Conservation (phyloP, 2,329 filamentous ascomycete species). For the Trichoderma simmonsii region DNA sequence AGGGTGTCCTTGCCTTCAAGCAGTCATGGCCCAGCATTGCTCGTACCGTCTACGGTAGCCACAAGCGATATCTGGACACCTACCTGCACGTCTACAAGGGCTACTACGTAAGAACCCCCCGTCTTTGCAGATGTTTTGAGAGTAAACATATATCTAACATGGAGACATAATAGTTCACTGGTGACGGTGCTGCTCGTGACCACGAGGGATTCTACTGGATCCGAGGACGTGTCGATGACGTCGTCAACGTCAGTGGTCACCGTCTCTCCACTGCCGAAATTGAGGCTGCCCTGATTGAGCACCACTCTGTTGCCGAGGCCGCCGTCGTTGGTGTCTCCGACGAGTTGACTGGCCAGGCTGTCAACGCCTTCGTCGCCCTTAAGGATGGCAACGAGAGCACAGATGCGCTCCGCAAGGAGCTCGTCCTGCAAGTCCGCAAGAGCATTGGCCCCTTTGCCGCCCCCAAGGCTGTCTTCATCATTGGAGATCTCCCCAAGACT, state of each 20-base stretch:
- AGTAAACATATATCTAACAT: constrained; percentile 2
- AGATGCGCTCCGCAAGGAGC: constrained; percentile 86
- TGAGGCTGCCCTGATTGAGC: constrained; percentile 92
- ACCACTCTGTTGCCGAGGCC: constrained; percentile 84
- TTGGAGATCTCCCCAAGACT: constrained; percentile 95
- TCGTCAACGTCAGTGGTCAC: constrained; percentile 97
- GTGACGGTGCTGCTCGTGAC: constrained; percentile 91
- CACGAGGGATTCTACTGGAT: constrained; percentile 99
- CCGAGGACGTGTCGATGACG: constrained; percentile 94
- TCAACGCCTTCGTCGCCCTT: constrained; percentile 93
- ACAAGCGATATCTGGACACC: constrained; percentile 98
- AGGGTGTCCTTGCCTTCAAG: constrained; percentile 96
- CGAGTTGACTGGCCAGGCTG: constrained; percentile 93
- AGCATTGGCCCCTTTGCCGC: constrained; percentile 97
- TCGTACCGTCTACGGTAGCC: constrained; percentile 93
- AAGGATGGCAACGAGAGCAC: constrained; percentile 76
- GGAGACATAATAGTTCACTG: constrained; percentile 63
- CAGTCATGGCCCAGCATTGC: constrained; percentile 99
- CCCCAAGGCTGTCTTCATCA: constrained; percentile 86
- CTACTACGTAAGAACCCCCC: constrained; percentile 74
- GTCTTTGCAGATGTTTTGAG: background rate
- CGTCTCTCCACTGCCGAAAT: constrained; percentile 96
- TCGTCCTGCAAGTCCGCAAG: constrained; percentile 91
- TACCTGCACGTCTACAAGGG: constrained; percentile 97
- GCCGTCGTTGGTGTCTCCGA: constrained; percentile 92